Evolutionary conservation across 2,329 filamentous ascomycete genomes (phyloP), one percentile per base, ranked within the genome.

Genomic region (Diaporthe sp.): DNA sequence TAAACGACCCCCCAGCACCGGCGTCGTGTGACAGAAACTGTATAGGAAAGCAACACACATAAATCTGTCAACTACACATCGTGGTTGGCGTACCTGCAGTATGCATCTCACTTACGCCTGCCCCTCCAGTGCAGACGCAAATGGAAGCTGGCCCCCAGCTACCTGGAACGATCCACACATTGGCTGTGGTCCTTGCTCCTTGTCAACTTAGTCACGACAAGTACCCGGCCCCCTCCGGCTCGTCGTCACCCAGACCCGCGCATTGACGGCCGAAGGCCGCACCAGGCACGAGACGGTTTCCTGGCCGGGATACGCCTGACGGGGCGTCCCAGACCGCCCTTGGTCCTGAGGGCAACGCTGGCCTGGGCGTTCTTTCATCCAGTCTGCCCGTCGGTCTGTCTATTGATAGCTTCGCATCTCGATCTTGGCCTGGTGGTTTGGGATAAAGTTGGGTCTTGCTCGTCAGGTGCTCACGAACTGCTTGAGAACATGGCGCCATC

Each of bases 401-500:
- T 65, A 65, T 49, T 65, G 61, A 65, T 65, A 49, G 44, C 5
- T 31, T 17, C 22, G 9, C 44, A 67, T 51, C 62, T 67, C 28
- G 62, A 67, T 51, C 62, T 37, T 51, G 44, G 44, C 44, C 10
- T 44, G 62, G 62, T 37, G 28, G 44, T 51, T 67, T 67, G 44
- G 44, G 62, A 67, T 67, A 67, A 37, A 67, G 62, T 67, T 67
- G 62, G 62, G 22, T 19, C 44, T 65, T 65, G 62, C 8, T 37
- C 42, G 62, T 67, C 62, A 67, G 44, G 62, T 67, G 62, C 31
- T 51, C 62, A n/a, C 12, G 19, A 34, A n/a, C 7, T 51, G 17
- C 44, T 22, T 51, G 51, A 28, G 44, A 13, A 67, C 19, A 25
- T 37, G 44, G 44, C 3, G 44, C 44, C 12, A 37, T 67, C 37